phyloP scores from a whole-genome alignment of 805 yeast genomes.

The Nakazawaea wickerhamii region DNA sequence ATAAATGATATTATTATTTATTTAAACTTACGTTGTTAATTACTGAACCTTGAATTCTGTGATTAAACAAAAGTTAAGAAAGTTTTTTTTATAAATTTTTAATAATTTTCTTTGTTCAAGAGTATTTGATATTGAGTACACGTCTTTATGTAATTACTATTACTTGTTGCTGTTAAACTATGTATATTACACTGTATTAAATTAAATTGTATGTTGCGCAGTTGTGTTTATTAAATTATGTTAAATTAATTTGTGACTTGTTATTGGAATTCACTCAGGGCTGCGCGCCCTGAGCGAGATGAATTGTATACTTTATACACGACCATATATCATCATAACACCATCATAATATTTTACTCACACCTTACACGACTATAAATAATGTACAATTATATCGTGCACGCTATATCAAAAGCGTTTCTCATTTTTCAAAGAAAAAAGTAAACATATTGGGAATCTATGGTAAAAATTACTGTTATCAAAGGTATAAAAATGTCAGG shows the following conservation, averaged over 20 bases:
- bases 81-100: slow-evolving; percentile 1
- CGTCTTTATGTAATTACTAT: not conserved
- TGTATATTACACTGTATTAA: no score
- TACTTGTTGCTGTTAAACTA: not conserved
- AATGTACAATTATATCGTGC: no score
- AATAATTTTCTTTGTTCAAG: not conserved
- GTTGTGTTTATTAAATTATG: no score
- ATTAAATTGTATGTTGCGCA: no score
- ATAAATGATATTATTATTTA: no score
- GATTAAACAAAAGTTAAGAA: not conserved
- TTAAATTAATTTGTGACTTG: no score
- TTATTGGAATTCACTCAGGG: no score
- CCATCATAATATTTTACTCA: not conserved
- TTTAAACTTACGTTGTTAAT: slow-evolving; percentile 10
- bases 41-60: slow-evolving; percentile 11
- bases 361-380: no score
- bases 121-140: not conserved
- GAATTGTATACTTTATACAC: no score
- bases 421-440: not conserved
- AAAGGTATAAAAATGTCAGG: slow-evolving; percentile 37
- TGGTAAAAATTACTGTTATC: not conserved
- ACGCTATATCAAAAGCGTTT: not conserved
- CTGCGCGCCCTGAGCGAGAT: no score
- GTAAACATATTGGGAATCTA: not conserved
- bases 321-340: not conserved